These are phyloP conservation scores for Phytophthora meadii DNA, from an alignment of 352 stramenopile genomes.

Conservation along the genomic window DNA sequence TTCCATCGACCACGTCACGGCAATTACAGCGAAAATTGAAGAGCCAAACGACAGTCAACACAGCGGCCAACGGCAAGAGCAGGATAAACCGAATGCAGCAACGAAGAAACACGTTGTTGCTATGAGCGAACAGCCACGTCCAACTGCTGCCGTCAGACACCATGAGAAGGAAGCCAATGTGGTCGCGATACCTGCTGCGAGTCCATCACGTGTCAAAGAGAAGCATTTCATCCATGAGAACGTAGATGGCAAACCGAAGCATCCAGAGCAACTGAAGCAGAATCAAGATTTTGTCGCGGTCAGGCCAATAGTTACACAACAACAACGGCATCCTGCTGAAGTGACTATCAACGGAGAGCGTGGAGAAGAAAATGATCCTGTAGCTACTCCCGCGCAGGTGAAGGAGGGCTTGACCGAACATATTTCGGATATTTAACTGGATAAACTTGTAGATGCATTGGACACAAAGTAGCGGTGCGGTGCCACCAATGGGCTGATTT, in stretches of 20 bases:
- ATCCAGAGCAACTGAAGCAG: not conserved
- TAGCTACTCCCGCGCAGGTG: not conserved
- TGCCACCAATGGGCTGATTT: constrained; percentile 8
- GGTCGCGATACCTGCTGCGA: constrained; percentile 10
- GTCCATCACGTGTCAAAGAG: constrained; percentile 11
- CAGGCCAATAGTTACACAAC: not conserved
- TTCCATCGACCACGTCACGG: not conserved
- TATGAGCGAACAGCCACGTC: not conserved
- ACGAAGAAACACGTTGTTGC: not conserved
- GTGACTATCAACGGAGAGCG: not conserved
- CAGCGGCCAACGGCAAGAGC: not conserved
- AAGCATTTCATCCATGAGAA: constrained; percentile 5
- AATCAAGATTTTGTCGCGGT: not conserved
- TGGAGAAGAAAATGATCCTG: not conserved
- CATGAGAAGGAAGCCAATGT: constrained; percentile 14
- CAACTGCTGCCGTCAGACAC: constrained; percentile 20
- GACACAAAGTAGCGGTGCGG: constrained; percentile 9
- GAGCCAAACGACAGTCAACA: not conserved
- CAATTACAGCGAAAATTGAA: not conserved
- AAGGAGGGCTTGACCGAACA: constrained; percentile 12
- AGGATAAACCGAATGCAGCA: not conserved
- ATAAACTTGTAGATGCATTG: constrained; percentile 24
- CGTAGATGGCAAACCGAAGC: not conserved
- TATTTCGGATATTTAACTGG: constrained; percentile 37
- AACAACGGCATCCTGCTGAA: constrained; percentile 1